Evolutionary conservation across 345 rosid species (phyloP), one percentile per base, ranked within the genome.

Genomic region (Salix caprea): DNA sequence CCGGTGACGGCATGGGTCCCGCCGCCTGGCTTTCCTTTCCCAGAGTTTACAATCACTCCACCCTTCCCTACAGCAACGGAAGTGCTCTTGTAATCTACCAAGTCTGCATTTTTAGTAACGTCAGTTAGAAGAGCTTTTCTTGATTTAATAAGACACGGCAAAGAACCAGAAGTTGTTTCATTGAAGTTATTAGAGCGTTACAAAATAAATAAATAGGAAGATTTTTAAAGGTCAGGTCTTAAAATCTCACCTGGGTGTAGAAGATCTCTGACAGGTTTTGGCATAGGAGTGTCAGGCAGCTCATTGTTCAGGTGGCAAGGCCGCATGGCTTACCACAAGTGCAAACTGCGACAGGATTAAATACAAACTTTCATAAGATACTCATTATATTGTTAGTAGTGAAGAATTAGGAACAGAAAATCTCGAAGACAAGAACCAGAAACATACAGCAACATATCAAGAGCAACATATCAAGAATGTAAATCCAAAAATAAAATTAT

Each of bases 231-330:
- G 7, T 15, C 62, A 5, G 23, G 36, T 54, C 36, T 10, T 61
- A n/a, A 40, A 52, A 46, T 76, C 79, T 62, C 11, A 85, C 87
- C 89, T 21, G 86, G 86, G 13, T 80, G 79, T 50, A 91, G 78
- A 69, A 85, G 87, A 72, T 84, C 85, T 62, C 67, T 73, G 76
- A 90, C 77, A 44, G 86, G 79, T 76, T 87, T 82, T 42, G 97
- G 94, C 91, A 89, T 86, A 1, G 85, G 86, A 21, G 92, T 83
- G 82, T 85, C 87, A 2, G 92, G 94, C 77, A 91, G 68, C 69
- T 76, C 79, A 26, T 83, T 58, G 3, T 88, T 89, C 86, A 13
- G 90, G 91, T 26, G 88, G 64, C 10, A 80, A 11, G 30, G 81
- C 88, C 61, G 92, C 97, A 70, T 85, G 83, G 73, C 81, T 80